These are phyloP conservation scores for Sisymbrium irio DNA, from an alignment of 345 rosid species.

Conservation along the genomic window DNA sequence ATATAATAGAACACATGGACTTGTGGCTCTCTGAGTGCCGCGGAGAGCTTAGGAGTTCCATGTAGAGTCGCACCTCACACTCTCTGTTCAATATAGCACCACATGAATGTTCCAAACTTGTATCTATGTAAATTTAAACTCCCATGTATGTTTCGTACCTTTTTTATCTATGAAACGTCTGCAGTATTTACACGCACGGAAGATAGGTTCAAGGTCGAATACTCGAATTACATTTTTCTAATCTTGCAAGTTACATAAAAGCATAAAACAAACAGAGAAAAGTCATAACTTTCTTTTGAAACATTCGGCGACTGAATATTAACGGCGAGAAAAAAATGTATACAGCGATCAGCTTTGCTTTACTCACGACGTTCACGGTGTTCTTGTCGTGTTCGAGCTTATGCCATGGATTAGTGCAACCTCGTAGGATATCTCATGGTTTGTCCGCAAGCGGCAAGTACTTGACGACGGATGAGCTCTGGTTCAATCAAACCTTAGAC, in stretches of 20 bases:
- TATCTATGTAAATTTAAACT: too few relatives aligned
- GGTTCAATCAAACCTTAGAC: slow-evolving; percentile 88
- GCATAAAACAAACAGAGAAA: too few relatives aligned
- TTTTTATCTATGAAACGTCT: too few relatives aligned
- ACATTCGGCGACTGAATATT: slow-evolving; percentile 1
- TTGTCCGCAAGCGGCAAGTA: slow-evolving; percentile 37
- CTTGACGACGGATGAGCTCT: slow-evolving; percentile 68
- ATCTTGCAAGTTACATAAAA: too few relatives aligned
- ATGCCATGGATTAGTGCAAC: slow-evolving; percentile 42
- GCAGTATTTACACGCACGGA: too few relatives aligned
- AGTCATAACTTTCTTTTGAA: too few relatives aligned
- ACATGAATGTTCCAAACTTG: too few relatives aligned
- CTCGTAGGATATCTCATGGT: slow-evolving; percentile 41
- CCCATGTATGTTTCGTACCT: too few relatives aligned
- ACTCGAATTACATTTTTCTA: too few relatives aligned
- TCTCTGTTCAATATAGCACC: too few relatives aligned
- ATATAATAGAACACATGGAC: slow-evolving; percentile 73
- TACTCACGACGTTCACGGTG: slow-evolving; percentile 13
- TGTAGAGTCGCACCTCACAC: too few relatives aligned
- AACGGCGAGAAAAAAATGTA: slow-evolving; percentile 30
- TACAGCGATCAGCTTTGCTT: slow-evolving; percentile 13
- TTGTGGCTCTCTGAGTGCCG: slow-evolving; percentile 89
- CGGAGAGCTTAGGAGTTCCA: slow-evolving; percentile 20
- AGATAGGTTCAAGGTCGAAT: too few relatives aligned
- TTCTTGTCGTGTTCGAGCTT: slow-evolving; percentile 11